phyloP scores from a whole-genome alignment of 345 rosid species.

The Draba incana region DNA sequence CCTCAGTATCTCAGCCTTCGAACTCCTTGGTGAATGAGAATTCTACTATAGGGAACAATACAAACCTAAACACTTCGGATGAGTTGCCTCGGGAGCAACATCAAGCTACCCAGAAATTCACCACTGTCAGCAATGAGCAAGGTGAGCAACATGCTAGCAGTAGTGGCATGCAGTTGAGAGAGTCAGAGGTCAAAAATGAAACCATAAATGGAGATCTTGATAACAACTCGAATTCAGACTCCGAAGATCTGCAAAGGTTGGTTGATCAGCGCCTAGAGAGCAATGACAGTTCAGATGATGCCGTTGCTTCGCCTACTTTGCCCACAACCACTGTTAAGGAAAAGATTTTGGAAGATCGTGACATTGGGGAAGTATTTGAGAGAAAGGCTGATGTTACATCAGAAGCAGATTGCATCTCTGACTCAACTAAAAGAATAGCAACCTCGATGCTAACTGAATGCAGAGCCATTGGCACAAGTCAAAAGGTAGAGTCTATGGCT shows the following conservation, averaged over 20 bases:
- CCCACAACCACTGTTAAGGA: constrained; percentile 26
- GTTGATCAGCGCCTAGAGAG: constrained; percentile 45
- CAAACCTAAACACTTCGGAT: constrained; percentile 41
- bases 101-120: constrained; percentile 41
- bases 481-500: constrained; percentile 38
- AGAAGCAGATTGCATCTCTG: not conserved
- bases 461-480: constrained; percentile 34
- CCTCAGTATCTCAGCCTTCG: constrained; percentile 53
- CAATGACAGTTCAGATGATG: constrained; percentile 43
- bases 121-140: constrained; percentile 40
- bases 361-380: constrained; percentile 2
- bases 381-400: constrained; percentile 23
- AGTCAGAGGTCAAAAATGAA: constrained; percentile 36
- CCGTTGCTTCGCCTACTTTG: constrained; percentile 24
- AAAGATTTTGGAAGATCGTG: constrained; percentile 32
- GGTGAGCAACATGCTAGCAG: constrained; percentile 36
- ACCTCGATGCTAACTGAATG: constrained; percentile 36
- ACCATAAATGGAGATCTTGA: constrained; percentile 38
- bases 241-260: constrained; percentile 39
- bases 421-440: not conserved
- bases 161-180: constrained; percentile 36
- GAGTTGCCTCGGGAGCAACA: constrained; percentile 37
- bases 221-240: constrained; percentile 38
- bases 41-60: constrained; percentile 45
- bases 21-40: constrained; percentile 43